Conservation (phyloP, 148 eudicot species). For the Camellia lanceoleosa region DNA sequence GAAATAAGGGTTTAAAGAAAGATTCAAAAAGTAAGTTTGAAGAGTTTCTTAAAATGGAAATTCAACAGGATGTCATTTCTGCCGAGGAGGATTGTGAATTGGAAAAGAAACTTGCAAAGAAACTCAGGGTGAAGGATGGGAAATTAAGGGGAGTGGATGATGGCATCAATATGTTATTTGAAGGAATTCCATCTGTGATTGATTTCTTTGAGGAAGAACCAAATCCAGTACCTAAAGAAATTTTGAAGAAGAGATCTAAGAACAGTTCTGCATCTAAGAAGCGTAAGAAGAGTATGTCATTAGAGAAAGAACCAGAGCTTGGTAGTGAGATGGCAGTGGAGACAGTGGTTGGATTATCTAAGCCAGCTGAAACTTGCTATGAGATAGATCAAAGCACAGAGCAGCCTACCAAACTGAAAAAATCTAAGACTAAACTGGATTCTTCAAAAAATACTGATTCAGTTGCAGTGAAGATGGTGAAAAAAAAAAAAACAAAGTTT, state of each 20-base stretch:
- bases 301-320: constrained; percentile 12
- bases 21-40: constrained; percentile 51
- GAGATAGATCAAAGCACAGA: constrained; percentile 3
- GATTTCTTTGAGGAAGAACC: constrained; percentile 31
- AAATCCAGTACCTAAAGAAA: constrained; percentile 10
- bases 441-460: constrained; percentile 13
- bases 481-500: constrained; percentile 55
- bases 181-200: constrained; percentile 44
- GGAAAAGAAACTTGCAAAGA: constrained; percentile 70
- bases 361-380: neutral
- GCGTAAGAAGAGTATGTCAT: constrained; percentile 23
- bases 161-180: constrained; percentile 43
- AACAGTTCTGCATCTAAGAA: constrained; percentile 22
- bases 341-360: constrained; percentile 1
- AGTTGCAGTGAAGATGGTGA: constrained; percentile 15
- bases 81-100: constrained; percentile 56
- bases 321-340: constrained; percentile 8
- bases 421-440: constrained; percentile 11
- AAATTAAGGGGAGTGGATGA: constrained; percentile 49
- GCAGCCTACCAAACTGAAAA: constrained; percentile 3
- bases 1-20: constrained; percentile 8
- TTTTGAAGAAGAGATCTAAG: constrained; percentile 10
- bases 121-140: constrained; percentile 61
- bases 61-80: constrained; percentile 23
- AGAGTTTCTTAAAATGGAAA: constrained; percentile 51